A percentile compares a stretch with the other conserved stretches of the same genome.
Conservation (phyloP, 306 rosid species). For the Glycine tomentella region DNA sequence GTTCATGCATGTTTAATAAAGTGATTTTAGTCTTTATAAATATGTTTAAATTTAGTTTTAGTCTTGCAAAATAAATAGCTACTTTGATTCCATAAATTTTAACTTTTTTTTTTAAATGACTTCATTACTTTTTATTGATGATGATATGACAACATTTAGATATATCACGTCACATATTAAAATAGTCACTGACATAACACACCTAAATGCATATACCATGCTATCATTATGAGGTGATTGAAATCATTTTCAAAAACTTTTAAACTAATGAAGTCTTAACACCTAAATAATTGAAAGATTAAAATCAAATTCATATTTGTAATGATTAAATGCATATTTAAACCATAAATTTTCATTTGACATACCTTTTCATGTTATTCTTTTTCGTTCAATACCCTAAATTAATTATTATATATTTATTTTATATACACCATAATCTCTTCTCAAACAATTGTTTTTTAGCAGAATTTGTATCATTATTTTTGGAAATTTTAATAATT, state of each 20-base stretch:
- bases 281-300: too few relatives aligned
- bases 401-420: not conserved
- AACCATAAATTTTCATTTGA: not conserved
- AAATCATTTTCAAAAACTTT: not conserved
- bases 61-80: too few relatives aligned
- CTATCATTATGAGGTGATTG: not conserved
- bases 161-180: too few relatives aligned
- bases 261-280: not conserved
- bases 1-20: too few relatives aligned
- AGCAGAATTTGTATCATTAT: not conserved
- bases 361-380: not conserved
- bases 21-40: too few relatives aligned
- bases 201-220: not conserved
- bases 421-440: not conserved
- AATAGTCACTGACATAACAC: not conserved
- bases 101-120: too few relatives aligned
- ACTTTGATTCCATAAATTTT: too few relatives aligned
- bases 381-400: not conserved
- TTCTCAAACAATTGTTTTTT: not conserved
- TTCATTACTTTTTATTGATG: too few relatives aligned
- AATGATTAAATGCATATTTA: not conserved
- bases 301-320: not conserved
- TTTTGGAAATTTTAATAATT: not conserved
- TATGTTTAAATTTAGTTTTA: too few relatives aligned
- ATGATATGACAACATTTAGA: too few relatives aligned